phyloP scores from a whole-genome alignment of 768 basidiomycete species.

The Tubosaeta sp. region DNA sequence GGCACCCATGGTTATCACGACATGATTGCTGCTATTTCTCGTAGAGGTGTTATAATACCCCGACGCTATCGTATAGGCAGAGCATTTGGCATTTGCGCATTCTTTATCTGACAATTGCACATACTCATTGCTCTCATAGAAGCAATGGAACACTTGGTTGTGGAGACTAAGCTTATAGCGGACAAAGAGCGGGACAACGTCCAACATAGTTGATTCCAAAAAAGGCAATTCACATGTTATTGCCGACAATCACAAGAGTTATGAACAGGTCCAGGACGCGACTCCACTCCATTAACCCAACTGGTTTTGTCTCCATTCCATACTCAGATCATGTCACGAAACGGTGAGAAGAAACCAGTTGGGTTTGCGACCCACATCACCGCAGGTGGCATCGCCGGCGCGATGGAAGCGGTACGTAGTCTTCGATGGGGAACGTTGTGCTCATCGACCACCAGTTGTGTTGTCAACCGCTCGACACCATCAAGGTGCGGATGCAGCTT shows the following conservation, averaged over 20 bases:
- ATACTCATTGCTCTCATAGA: slow-evolving; percentile 2
- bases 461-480: slow-evolving; percentile 96
- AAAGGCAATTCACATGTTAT: slow-evolving; percentile 31
- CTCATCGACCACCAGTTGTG: slow-evolving; percentile 43
- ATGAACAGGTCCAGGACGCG: not conserved
- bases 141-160: slow-evolving; percentile 6
- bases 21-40: slow-evolving; percentile 1
- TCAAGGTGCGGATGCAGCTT: slow-evolving; percentile 99
- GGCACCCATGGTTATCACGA: slow-evolving; percentile 8
- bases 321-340: slow-evolving; percentile 44
- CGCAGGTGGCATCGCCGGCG: slow-evolving; percentile 92
- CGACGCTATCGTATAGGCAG: slow-evolving; percentile 8
- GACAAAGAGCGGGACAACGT: slow-evolving; percentile 23
- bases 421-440: not conserved
- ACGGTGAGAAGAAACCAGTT: slow-evolving; percentile 66
- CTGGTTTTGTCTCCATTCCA: not conserved
- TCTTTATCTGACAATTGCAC: slow-evolving; percentile 3
- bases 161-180: slow-evolving; percentile 1
- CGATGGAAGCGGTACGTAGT: slow-evolving; percentile 78
- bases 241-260: slow-evolving; percentile 15
- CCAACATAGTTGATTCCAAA: slow-evolving; percentile 7
- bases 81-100: slow-evolving; percentile 10
- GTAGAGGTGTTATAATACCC: slow-evolving; percentile 21
- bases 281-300: slow-evolving; percentile 1
- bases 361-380: slow-evolving; percentile 87